These are phyloP conservation scores for Neonectria faginata DNA, from an alignment of 2,329 filamentous ascomycete species.

Conservation along the genomic window DNA sequence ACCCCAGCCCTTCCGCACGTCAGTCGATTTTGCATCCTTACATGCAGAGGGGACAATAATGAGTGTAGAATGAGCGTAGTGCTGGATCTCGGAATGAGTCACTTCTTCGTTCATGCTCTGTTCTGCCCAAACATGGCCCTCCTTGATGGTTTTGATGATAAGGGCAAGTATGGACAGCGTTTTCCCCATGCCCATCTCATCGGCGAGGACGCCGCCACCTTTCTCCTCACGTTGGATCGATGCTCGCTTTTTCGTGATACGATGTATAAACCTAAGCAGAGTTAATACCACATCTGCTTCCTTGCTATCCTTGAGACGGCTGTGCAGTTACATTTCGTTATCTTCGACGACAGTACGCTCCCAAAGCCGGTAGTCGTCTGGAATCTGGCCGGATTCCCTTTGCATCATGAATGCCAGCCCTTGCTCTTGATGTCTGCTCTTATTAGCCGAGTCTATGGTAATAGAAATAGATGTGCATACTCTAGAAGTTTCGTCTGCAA, in stretches of 20 bases:
- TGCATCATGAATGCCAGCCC: conserved; percentile 54
- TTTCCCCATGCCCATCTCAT: conserved; percentile 71
- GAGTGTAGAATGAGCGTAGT: conserved; percentile 55
- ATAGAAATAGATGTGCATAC: conserved; percentile 30
- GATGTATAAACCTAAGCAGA: conserved; percentile 50
- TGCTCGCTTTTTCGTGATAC: conserved; percentile 54
- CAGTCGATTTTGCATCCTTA: conserved; percentile 41
- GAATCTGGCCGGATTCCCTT: conserved; percentile 52
- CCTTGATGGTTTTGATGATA: conserved; percentile 55
- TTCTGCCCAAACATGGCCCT: conserved; percentile 52
- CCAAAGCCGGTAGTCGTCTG: conserved; percentile 50
- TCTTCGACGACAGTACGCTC: conserved; percentile 41
- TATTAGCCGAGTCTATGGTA: neutral
- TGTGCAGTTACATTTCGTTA: conserved; percentile 41
- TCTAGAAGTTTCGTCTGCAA: conserved; percentile 41
- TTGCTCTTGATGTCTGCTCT: conserved; percentile 52
- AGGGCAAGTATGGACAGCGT: conserved; percentile 64
- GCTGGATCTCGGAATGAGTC: conserved; percentile 24
- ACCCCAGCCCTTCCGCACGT: neutral
- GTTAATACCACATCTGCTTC: neutral
- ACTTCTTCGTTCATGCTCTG: conserved; percentile 35
- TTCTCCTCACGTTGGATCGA: conserved; percentile 45
- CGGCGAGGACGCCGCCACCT: conserved; percentile 64
- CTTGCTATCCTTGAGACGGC: rapidly evolving
- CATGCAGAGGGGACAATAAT: conserved; percentile 58